Evolutionary conservation across 2,329 filamentous ascomycete species (phyloP), one percentile per base, ranked within the genome.

Genomic region (Beauveria caledonica): DNA sequence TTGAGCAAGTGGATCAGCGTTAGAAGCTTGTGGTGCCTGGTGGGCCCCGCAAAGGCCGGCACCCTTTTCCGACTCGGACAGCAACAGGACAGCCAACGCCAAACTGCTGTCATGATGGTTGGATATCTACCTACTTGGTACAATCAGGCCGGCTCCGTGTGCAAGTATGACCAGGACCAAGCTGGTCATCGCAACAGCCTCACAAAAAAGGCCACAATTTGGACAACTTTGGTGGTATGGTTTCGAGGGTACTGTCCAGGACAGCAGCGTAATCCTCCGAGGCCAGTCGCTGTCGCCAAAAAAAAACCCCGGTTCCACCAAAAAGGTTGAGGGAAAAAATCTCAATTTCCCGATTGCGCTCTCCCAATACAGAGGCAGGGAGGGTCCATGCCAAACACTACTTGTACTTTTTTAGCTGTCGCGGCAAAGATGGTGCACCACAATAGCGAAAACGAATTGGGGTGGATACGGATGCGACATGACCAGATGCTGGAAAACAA

Each of bases 381-480:
- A 40, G 55, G 44, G 44, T 40, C 44, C 19, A 17, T 15, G 23
- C 29, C 23, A 29, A 27, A 42, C 27, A 53, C 27, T 33, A 45
- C 10, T 42, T 27, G 15, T 29, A 11, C 10, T 33, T n/a, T 25
- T 25, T 39, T 29, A n/a, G 51, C 40, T 44, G 19, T 7, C 27
- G 19, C 56, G 49, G 57, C 49, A 60, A 60, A 42, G 49, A 53
- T 52, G n/a, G 19, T 23, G 58, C 36, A 52, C 21, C n/a, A 15
- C 9, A 50, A 59, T 36, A 51, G 39, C 56, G 56, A 59, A 59
- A 59, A 59, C 56, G 56, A 59, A 59, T 19, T 23, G 55, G 46
- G 56, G 56, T 54, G 58, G 58, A 60, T 60, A 60, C 58, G 58
- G 58, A 60, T 60, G 58, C 58, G 58, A 60, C 33, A 60, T 39